These are phyloP conservation scores for Spiromastix sp. DNA, from an alignment of 2,329 filamentous ascomycete genomes.

Conservation along the genomic window DNA sequence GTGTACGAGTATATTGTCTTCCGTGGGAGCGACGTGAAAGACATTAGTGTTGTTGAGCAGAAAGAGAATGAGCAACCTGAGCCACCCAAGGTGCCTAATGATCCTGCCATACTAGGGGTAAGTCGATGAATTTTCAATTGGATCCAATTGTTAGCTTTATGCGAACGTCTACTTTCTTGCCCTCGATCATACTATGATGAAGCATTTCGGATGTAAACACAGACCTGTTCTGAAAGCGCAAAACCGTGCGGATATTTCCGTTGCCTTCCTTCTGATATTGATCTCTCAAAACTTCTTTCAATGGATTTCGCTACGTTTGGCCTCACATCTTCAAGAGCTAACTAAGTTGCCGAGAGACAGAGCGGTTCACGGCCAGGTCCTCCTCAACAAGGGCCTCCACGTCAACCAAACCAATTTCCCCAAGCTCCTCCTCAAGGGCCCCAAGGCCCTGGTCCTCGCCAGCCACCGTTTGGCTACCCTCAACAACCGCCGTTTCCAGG, in stretches of 20 bases:
- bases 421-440: too few species aligned
- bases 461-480: conserved; percentile 28
- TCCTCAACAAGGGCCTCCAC: conserved; percentile 26
- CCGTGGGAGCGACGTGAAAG: conserved; percentile 95
- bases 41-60: conserved; percentile 83
- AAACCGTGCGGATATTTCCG: conserved; percentile 94
- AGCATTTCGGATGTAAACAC: conserved; percentile 94
- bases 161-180: too few species aligned
- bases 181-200: conserved; percentile 61
- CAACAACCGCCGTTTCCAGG: conserved; percentile 34
- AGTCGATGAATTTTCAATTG: conserved; percentile 44
- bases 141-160: too few species aligned
- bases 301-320: neutral
- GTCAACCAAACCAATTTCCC: conserved; percentile 31
- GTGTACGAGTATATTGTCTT: conserved; percentile 99
- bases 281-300: conserved; percentile 8
- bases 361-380: conserved; percentile 34
- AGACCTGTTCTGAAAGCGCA: conserved; percentile 82
- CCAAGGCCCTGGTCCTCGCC: conserved; percentile 21
- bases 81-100: conserved; percentile 72
- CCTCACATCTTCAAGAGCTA: too few species aligned
- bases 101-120: conserved; percentile 95
- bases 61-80: conserved; percentile 63
- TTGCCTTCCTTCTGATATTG: conserved; percentile 98
- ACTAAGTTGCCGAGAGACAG: too few species aligned